Percentiles rank a stretch among this genome's conserved stretches.
These are phyloP conservation scores for Starmera pachycereana DNA, from an alignment of 805 yeast species.

Conservation along the genomic window DNA sequence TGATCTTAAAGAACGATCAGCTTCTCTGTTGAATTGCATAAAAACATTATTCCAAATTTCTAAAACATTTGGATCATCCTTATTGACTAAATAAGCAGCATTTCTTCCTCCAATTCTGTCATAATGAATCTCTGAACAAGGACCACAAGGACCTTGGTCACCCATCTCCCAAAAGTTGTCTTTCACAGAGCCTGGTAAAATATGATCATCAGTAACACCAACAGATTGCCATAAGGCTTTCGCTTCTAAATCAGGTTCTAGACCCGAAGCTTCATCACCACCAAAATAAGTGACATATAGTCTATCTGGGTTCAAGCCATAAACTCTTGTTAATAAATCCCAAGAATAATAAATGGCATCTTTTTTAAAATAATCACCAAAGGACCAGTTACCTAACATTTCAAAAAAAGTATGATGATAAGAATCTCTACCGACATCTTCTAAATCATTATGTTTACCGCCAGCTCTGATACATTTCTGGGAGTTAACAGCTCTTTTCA, in stretches of 20 bases:
- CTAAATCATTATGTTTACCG: constrained; percentile 96
- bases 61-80: constrained; percentile 95
- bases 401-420: constrained; percentile 98
- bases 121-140: constrained; percentile 95
- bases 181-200: constrained; percentile 78
- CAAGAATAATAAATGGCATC: constrained; percentile 87
- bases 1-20: constrained; percentile 67
- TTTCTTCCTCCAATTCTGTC: constrained; percentile 98
- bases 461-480: constrained; percentile 99
- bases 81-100: constrained; percentile 81
- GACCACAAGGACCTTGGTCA: constrained; percentile 99
- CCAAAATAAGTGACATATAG: constrained; percentile 94
- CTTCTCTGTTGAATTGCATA: constrained; percentile 92
- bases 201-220: constrained; percentile 89
- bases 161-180: constrained; percentile 99
- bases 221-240: constrained; percentile 74
- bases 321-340: constrained; percentile 82
- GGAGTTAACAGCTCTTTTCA: constrained; percentile 88
- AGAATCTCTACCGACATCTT: constrained; percentile 96
- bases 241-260: constrained; percentile 92
- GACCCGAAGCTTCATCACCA: constrained; percentile 75
- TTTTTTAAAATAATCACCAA: constrained; percentile 95
- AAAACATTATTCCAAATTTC: constrained; percentile 98
- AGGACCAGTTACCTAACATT: constrained; percentile 99
- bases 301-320: constrained; percentile 68